These are phyloP conservation scores for Eragrostis curvula DNA, from an alignment of 176 grass and related monocot species.

Conservation along the genomic window DNA sequence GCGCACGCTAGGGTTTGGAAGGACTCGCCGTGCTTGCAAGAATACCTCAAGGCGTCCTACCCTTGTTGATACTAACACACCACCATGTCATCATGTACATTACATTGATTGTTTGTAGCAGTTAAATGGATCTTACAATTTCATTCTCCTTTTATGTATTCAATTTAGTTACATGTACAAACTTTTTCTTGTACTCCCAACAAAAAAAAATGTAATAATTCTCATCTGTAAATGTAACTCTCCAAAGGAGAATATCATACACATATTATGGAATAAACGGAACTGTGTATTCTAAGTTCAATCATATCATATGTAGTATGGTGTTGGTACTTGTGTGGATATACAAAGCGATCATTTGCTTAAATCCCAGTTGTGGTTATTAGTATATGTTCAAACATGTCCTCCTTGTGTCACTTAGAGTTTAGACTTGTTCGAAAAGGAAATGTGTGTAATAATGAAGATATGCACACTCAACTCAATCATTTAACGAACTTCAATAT, in stretches of 20 bases:
- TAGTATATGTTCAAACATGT: background rate
- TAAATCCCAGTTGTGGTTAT: background rate
- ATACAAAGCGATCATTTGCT: too few species aligned
- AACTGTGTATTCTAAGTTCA: background rate
- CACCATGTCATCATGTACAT: background rate
- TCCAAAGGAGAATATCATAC: background rate
- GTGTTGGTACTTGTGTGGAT: background rate
- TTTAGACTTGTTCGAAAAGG: too few species aligned
- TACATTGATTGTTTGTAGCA: background rate
- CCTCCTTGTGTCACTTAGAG: background rate
- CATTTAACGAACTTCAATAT: background rate
- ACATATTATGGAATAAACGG: background rate
- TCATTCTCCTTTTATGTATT: background rate
- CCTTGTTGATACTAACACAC: conserved; percentile 25
- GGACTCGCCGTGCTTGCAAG: conserved; percentile 67
- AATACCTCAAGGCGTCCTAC: conserved; percentile 56
- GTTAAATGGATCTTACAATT: conserved; percentile 10
- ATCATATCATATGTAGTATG: background rate
- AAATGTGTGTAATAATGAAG: too few species aligned
- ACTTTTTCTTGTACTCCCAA: background rate
- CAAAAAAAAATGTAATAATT: background rate
- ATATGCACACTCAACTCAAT: background rate
- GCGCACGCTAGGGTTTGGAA: conserved; percentile 85
- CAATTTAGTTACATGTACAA: background rate
- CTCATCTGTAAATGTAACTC: background rate